Percentiles rank a stretch among this genome's conserved stretches.
Evolutionary conservation across 2,329 filamentous ascomycete species (phyloP).

Genomic region (Whalleya microplaca): DNA sequence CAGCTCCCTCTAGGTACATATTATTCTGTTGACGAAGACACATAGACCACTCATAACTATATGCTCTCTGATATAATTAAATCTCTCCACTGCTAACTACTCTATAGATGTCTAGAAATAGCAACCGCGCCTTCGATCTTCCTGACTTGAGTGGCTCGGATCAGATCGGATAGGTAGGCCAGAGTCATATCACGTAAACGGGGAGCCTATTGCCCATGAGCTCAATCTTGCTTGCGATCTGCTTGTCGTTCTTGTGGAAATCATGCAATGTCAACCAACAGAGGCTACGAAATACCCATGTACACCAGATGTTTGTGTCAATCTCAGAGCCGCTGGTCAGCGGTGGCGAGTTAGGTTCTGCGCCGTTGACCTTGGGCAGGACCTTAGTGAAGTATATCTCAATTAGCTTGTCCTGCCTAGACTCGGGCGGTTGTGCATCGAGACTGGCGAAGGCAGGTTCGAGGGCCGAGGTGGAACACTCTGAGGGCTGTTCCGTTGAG

Average conservation of each 20-base stretch:
- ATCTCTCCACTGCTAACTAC: too few species aligned
- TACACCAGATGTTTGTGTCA: slow-evolving; percentile 54
- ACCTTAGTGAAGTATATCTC: slow-evolving; percentile 55
- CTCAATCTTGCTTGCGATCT: slow-evolving; percentile 57
- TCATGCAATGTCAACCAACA: slow-evolving; percentile 63
- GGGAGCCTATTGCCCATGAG: slow-evolving; percentile 58
- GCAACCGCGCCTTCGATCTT: too few species aligned
- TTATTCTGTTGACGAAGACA: too few species aligned
- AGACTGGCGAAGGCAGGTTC: slow-evolving; percentile 47
- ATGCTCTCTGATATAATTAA: too few species aligned
- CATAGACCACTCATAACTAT: too few species aligned
- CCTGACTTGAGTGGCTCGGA: too few species aligned
- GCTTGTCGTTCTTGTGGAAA: slow-evolving; percentile 58
- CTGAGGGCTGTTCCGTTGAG: slow-evolving; percentile 48
- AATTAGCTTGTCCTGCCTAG: slow-evolving; percentile 55
- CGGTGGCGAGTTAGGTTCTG: background rate
- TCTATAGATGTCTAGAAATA: too few species aligned
- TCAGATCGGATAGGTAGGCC: too few species aligned
- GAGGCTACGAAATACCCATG: slow-evolving; percentile 59
- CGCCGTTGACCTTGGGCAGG: slow-evolving; percentile 41
- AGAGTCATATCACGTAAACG: slow-evolving; percentile 52
- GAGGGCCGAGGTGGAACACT: too few species aligned
- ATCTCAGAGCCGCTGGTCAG: slow-evolving; percentile 14
- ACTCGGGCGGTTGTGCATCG: slow-evolving; percentile 49
- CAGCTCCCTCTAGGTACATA: too few species aligned